Evolutionary conservation across 768 basidiomycete genomes (phyloP), one percentile per base, ranked within the genome.

Genomic region (Tulasnella sp.): DNA sequence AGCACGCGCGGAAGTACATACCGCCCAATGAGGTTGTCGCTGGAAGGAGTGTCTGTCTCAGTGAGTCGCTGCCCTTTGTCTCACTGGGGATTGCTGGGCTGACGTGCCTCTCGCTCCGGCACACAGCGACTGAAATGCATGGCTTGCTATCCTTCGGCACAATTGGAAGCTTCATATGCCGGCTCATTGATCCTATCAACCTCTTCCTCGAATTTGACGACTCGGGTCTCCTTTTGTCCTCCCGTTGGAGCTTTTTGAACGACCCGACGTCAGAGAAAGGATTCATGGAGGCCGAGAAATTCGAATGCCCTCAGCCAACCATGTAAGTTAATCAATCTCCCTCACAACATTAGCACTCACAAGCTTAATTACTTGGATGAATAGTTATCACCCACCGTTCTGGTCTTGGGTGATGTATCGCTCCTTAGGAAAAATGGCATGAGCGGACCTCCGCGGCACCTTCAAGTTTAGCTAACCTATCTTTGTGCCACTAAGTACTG

Each of bases 381-480:
- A 1, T n/a, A 67, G 61, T 11, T 67, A 67, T 5, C 26, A 67
- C 29, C 61, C 61, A 29, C 61, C 61, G 9, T 67, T 35, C 13
- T 67, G 61, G 61, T 67, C 61, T 26, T 67, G 61, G 61, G 61
- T 67, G 26, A 3, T 35, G 29, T 67, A 10, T 20, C 61, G 61
- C 11, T 67, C 61, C 7, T 13, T 67, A 26, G 61, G 61, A 10
- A 67, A 67, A 29, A 23, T 67, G 61, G 3, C 61, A 5, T 67
- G 61, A 67, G 26, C 23, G 3, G 35, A 35, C 29, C 51, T 4
- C 6, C n/a, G 48, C 74, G 13, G 44, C 44, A 16, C 44, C 40
- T 1, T 3, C 11, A 16, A 72, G 77, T 51, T 80, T 71, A 39
- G 57, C 23, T n/a, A 35, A 16, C 32, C 70, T 51, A 35, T 75